These are phyloP conservation scores for Tylopilus orsonianus DNA, from an alignment of 1,284 basidiomycete species.

Conservation along the genomic window DNA sequence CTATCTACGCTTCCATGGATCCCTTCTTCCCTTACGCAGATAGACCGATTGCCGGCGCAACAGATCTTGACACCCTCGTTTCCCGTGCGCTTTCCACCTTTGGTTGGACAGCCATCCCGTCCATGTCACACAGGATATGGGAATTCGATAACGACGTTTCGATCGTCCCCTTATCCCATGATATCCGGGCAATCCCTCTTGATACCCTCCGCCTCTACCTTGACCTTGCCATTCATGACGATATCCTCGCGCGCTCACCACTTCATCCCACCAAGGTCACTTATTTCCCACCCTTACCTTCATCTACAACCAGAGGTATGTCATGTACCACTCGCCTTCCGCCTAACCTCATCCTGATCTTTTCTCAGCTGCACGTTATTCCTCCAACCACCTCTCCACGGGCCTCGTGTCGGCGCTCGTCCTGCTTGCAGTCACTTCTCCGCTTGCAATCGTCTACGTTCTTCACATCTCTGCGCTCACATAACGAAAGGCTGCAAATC, in stretches of 20 bases:
- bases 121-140: slow-evolving; percentile 25
- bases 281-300: slow-evolving; percentile 26
- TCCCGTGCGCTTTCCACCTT: slow-evolving; percentile 29
- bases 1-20: slow-evolving; percentile 28
- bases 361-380: slow-evolving; percentile 11
- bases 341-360: slow-evolving; percentile 2
- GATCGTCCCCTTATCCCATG: slow-evolving; percentile 20
- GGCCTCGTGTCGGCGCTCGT: slow-evolving; percentile 20
- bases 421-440: slow-evolving; percentile 18
- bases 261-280: slow-evolving; percentile 30
- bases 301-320: slow-evolving; percentile 19
- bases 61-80: slow-evolving; percentile 30
- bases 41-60: slow-evolving; percentile 14
- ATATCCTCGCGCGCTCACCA: slow-evolving; percentile 23
- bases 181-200: slow-evolving; percentile 10
- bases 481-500: background rate
- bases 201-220: slow-evolving; percentile 26
- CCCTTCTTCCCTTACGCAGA: slow-evolving; percentile 28
- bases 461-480: slow-evolving; percentile 12
- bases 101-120: slow-evolving; percentile 20
- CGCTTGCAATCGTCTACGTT: slow-evolving; percentile 21
- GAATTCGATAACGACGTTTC: slow-evolving; percentile 31
- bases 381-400: slow-evolving; percentile 11
- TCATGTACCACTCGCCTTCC: background rate
- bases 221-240: slow-evolving; percentile 28